A percentile compares a stretch with the other conserved stretches of the same genome.
Evolutionary conservation across 1,139 yeast genomes (phyloP).

Genomic region (Magnusiomyces suaveolens): DNA sequence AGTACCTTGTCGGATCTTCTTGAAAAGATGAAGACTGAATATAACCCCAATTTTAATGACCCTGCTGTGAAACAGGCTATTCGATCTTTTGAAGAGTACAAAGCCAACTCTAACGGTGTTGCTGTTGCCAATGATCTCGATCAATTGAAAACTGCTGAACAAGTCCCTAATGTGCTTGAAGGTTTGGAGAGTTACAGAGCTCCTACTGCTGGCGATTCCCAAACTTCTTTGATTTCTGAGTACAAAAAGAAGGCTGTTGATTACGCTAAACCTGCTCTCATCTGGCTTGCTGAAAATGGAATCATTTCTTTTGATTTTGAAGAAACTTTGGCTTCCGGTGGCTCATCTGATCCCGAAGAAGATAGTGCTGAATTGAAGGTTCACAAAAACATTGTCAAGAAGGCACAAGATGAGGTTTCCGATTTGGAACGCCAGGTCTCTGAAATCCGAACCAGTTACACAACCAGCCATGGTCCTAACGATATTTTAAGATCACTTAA

Average conservation of each 20-base stretch:
- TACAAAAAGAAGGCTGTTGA: background rate
- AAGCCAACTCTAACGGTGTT: constrained; percentile 12
- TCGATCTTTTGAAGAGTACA: constrained; percentile 40
- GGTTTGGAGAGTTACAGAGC: background rate
- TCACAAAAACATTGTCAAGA: constrained; percentile 24
- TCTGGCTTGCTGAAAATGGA: constrained; percentile 24
- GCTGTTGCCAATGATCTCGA: constrained; percentile 4
- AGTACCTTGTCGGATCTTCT: constrained; percentile 39
- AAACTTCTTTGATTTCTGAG: background rate
- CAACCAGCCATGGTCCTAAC: constrained; percentile 44
- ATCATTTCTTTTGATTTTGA: constrained; percentile 17
- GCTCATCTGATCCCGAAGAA: constrained; percentile 3
- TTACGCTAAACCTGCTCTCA: background rate
- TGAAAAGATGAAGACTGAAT: constrained; percentile 42
- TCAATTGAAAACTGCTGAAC: background rate
- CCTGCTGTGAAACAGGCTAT: constrained; percentile 74
- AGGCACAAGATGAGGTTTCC: constrained; percentile 20
- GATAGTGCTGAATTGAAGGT: constrained; percentile 14
- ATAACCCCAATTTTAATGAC: constrained; percentile 87
- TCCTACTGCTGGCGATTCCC: background rate
- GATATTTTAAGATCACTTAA: constrained; percentile 55
- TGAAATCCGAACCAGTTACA: constrained; percentile 20
- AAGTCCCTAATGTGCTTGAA: background rate
- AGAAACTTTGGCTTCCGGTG: constrained; percentile 3
- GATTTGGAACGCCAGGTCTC: constrained; percentile 21